Conservation (phyloP, 2,329 filamentous ascomycete species). For the Colletotrichum gloeosporioides region DNA sequence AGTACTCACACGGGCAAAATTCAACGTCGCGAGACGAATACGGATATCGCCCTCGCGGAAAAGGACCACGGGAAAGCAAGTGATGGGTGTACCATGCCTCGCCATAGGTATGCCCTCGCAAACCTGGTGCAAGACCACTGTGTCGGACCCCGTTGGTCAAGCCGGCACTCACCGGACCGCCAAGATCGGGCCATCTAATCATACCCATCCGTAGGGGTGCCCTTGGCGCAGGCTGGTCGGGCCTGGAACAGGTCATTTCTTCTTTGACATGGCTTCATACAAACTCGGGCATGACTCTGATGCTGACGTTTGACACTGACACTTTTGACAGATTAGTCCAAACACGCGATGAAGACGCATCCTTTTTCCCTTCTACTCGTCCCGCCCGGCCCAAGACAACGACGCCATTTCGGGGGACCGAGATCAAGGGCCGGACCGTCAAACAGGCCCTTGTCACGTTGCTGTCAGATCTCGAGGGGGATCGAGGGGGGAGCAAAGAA, state of each 20-base stretch:
- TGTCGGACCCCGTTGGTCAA: constrained; percentile 11
- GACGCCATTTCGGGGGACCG: not conserved
- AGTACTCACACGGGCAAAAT: not conserved
- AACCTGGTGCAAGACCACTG: constrained; percentile 8
- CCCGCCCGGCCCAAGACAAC: not conserved
- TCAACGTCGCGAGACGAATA: not conserved
- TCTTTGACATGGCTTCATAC: not conserved
- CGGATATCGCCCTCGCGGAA: constrained; percentile 6
- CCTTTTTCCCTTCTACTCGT: not conserved
- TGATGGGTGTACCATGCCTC: not conserved
- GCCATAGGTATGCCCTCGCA: not conserved
- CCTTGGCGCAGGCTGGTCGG: constrained; percentile 5
- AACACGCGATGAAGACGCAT: not conserved
- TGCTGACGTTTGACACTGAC: constrained; percentile 1
- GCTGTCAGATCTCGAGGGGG: not conserved
- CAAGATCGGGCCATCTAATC: constrained; percentile 13
- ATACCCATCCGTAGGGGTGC: constrained; percentile 6
- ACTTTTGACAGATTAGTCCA: not conserved
- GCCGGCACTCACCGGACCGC: constrained; percentile 15
- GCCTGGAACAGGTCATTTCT: constrained; percentile 1
- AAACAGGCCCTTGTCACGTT: not conserved
- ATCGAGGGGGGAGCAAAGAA: not conserved
- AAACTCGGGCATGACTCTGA: not conserved
- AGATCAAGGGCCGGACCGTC: constrained; percentile 5
- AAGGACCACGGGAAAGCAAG: not conserved